Conservation (phyloP, 345 rosid species). For the Diplotaxis tenuifolia region DNA sequence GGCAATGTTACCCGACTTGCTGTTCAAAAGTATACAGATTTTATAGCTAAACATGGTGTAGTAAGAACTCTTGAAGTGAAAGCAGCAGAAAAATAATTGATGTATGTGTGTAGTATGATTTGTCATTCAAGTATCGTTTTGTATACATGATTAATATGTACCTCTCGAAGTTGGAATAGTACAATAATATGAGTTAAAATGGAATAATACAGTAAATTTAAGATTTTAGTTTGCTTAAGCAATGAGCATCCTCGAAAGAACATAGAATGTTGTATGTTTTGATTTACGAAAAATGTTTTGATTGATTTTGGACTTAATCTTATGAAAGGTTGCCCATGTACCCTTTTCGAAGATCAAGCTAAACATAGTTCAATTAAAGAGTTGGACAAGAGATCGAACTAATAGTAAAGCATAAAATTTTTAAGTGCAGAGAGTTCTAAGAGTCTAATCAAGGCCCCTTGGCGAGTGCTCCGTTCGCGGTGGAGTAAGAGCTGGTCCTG, state of each 20-base stretch:
- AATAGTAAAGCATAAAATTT: too few relatives aligned
- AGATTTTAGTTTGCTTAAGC: not conserved
- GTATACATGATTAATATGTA: conserved; percentile 13
- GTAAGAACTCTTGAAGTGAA: conserved; percentile 13
- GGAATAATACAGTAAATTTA: not conserved
- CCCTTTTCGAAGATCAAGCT: too few relatives aligned
- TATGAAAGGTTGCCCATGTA: too few relatives aligned
- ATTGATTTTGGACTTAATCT: too few relatives aligned
- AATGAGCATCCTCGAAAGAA: not conserved
- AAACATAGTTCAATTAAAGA: too few relatives aligned
- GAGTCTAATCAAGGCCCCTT: too few relatives aligned
- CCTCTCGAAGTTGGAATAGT: not conserved
- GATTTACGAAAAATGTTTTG: too few relatives aligned
- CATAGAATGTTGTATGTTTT: too few relatives aligned
- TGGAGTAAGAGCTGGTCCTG: too few relatives aligned
- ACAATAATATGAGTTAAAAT: not conserved
- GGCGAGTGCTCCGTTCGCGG: too few relatives aligned
- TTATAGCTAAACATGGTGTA: conserved; percentile 8
- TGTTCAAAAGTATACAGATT: not conserved
- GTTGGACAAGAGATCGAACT: too few relatives aligned
- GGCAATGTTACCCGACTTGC: not conserved
- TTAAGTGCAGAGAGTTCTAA: too few relatives aligned
- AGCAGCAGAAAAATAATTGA: not conserved
- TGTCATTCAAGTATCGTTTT: not conserved
- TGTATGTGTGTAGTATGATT: conserved; percentile 5